Conservation (phyloP, 176 grass and related monocot species). For the Chloris gayana region DNA sequence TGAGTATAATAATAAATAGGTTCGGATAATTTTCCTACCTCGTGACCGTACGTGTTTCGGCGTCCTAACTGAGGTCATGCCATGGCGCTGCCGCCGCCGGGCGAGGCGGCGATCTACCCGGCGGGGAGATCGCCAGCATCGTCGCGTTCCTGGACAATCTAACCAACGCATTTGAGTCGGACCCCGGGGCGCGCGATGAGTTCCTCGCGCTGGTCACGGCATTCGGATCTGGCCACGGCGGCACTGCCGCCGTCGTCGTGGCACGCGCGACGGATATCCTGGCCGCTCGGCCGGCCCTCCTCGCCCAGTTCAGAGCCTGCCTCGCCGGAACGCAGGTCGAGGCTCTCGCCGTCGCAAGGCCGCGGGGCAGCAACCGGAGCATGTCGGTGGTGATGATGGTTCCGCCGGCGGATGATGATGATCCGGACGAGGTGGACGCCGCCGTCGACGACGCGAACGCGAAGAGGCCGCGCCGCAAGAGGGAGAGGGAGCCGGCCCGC, state of each 20-base stretch:
- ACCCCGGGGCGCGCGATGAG: background rate
- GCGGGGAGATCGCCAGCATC: too few species aligned
- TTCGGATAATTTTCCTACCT: too few species aligned
- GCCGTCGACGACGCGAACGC: background rate
- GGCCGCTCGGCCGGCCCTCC: background rate
- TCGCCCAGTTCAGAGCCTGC: background rate
- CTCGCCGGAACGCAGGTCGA: background rate
- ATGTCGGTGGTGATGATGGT: background rate
- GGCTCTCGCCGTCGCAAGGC: background rate
- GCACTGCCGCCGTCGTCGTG: background rate
- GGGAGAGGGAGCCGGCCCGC: background rate
- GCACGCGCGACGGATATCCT: background rate
- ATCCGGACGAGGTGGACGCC: background rate
- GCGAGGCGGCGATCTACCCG: too few species aligned
- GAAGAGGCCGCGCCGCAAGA: background rate
- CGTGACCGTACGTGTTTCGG: too few species aligned
- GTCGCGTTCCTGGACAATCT: too few species aligned
- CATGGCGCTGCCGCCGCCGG: too few species aligned
- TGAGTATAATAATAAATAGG: too few species aligned
- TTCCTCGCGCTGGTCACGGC: background rate
- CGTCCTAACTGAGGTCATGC: too few species aligned
- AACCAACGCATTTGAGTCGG: too few species aligned
- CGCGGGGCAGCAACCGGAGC: background rate
- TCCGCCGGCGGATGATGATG: too few species aligned
- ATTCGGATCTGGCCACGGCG: background rate